phyloP scores from a whole-genome alignment of 768 basidiomycete species.

The Leccinum broughii region DNA sequence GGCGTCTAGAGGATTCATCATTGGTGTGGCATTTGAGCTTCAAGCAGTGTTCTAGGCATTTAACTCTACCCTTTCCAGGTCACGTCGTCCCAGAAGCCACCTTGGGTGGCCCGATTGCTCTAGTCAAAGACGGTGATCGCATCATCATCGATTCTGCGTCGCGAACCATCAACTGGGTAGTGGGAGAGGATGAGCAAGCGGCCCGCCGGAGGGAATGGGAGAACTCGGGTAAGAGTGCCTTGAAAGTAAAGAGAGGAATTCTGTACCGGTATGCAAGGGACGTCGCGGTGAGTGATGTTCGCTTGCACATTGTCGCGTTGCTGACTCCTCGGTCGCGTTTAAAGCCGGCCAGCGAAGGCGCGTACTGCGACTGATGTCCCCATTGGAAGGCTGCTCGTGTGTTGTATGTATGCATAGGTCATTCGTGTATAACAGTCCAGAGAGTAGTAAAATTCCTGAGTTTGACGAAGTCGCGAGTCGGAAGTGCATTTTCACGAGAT shows the following conservation, averaged over 20 bases:
- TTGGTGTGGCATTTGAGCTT: slow-evolving; percentile 37
- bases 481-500: slow-evolving; percentile 11
- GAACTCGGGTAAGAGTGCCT: slow-evolving; percentile 56
- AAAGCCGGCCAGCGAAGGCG: slow-evolving; percentile 80
- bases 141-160: slow-evolving; percentile 72
- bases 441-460: not conserved
- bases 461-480: not conserved
- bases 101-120: slow-evolving; percentile 83
- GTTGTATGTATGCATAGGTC: slow-evolving; percentile 4
- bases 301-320: not conserved
- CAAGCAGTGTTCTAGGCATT: slow-evolving; percentile 35
- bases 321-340: slow-evolving; percentile 9
- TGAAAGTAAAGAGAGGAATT: slow-evolving; percentile 73
- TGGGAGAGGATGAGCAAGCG: slow-evolving; percentile 64
- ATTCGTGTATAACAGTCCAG: slow-evolving; percentile 7
- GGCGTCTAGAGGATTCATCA: slow-evolving; percentile 68
- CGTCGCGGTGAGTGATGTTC: slow-evolving; percentile 69
- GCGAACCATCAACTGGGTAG: slow-evolving; percentile 69
- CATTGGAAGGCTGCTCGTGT: not conserved
- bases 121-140: slow-evolving; percentile 79
- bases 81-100: slow-evolving; percentile 67
- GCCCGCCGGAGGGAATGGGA: slow-evolving; percentile 68
- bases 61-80: slow-evolving; percentile 42
- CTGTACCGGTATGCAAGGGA: slow-evolving; percentile 81
- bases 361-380: slow-evolving; percentile 68